These are phyloP conservation scores for Vicia faba DNA, from an alignment of 306 rosid genomes.

Conservation along the genomic window DNA sequence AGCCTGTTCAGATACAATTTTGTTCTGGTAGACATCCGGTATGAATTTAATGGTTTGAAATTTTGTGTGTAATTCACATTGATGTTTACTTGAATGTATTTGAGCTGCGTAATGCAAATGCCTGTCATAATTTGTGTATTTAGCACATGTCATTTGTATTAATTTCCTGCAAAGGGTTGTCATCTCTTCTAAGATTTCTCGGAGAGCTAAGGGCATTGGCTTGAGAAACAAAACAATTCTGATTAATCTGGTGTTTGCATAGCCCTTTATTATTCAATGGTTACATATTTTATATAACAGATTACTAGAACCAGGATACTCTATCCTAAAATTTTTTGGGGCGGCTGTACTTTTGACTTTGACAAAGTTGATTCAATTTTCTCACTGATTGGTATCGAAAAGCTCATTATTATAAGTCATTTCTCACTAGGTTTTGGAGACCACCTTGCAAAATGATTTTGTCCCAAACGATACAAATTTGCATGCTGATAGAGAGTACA, in stretches of 20 bases:
- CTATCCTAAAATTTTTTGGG: slow-evolving; percentile 17
- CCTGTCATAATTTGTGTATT: slow-evolving; percentile 7
- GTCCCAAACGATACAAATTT: slow-evolving; percentile 88
- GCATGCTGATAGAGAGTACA: slow-evolving; percentile 65
- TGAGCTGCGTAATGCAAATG: slow-evolving; percentile 23
- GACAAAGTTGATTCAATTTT: slow-evolving; percentile 18
- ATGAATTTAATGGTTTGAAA: slow-evolving; percentile 37
- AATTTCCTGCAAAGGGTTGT: slow-evolving; percentile 24
- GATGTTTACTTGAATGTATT: slow-evolving; percentile 22
- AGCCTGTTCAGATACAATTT: slow-evolving; percentile 80
- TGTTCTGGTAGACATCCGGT: slow-evolving; percentile 92
- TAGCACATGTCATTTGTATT: slow-evolving; percentile 8
- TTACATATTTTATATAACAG: not conserved
- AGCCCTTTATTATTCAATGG: slow-evolving; percentile 21
- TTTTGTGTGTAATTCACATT: slow-evolving; percentile 9
- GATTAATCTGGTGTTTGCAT: slow-evolving; percentile 27
- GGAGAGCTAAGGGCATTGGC: slow-evolving; percentile 15
- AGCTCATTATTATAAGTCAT: slow-evolving; percentile 40
- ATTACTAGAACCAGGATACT: slow-evolving; percentile 1
- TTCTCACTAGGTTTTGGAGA: slow-evolving; percentile 75
- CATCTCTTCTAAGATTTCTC: slow-evolving; percentile 4
- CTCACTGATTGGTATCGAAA: slow-evolving; percentile 25
- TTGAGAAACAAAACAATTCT: slow-evolving; percentile 14
- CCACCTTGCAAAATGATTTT: slow-evolving; percentile 73
- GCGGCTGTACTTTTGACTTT: slow-evolving; percentile 24